These are phyloP conservation scores for Fragaria nilgerrensis DNA, from an alignment of 306 rosid genomes.

Conservation along the genomic window DNA sequence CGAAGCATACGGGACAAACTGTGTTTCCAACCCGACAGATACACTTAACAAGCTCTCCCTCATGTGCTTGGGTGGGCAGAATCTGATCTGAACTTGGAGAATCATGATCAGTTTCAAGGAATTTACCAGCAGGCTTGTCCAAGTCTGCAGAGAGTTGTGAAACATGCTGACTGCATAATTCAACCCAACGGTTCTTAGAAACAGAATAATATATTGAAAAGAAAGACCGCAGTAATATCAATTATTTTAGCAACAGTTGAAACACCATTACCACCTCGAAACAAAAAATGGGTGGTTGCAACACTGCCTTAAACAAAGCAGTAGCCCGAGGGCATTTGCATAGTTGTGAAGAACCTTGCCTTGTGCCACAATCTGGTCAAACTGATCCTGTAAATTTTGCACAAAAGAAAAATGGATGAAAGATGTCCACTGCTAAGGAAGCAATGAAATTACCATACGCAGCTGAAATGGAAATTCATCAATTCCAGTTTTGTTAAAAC, in stretches of 20 bases:
- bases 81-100: conserved; percentile 13
- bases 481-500: too few relatives aligned
- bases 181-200: conserved; percentile 26
- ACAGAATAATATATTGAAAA: not conserved
- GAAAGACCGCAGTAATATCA: not conserved
- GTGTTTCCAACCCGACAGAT: conserved; percentile 49
- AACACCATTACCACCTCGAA: conserved; percentile 45
- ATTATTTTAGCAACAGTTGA: not conserved
- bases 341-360: conserved; percentile 78
- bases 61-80: conserved; percentile 47
- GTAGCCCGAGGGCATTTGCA: conserved; percentile 72
- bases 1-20: conserved; percentile 80
- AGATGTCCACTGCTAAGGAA: too few relatives aligned
- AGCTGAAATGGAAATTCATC: too few relatives aligned
- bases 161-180: conserved; percentile 35
- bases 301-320: conserved; percentile 78
- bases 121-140: conserved; percentile 45
- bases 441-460: too few relatives aligned
- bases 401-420: not conserved
- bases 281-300: conserved; percentile 86
- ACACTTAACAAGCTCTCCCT: conserved; percentile 55
- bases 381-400: conserved; percentile 53
- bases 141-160: conserved; percentile 12
- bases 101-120: conserved; percentile 26
- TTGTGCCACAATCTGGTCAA: conserved; percentile 76